Percentiles rank a stretch among this genome's conserved stretches.
These are phyloP conservation scores for Fusarium phyllophilum DNA, from an alignment of 2,329 filamentous ascomycete species.

Conservation along the genomic window DNA sequence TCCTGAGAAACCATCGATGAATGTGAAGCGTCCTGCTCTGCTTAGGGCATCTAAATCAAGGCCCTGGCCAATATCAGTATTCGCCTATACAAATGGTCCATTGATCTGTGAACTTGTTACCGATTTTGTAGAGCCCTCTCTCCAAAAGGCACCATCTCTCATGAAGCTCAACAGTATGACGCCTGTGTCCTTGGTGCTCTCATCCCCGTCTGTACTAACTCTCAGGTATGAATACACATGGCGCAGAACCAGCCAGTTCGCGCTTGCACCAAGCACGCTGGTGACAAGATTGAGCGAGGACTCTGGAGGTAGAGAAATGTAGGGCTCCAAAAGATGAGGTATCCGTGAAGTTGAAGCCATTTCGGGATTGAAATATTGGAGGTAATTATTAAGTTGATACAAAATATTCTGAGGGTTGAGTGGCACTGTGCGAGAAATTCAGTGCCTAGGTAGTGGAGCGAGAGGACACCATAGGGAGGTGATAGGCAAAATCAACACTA, in stretches of 20 bases:
- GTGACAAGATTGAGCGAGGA: constrained; percentile 74
- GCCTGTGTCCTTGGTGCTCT: constrained; percentile 50
- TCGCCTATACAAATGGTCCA: not conserved
- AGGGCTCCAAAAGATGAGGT: constrained; percentile 72
- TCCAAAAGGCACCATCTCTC: constrained; percentile 83
- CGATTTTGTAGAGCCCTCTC: constrained; percentile 72
- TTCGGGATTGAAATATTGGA: not conserved
- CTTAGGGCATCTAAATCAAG: constrained; percentile 73
- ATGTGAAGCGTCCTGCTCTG: constrained; percentile 70
- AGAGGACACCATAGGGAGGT: not conserved
- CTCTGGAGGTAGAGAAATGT: constrained; percentile 67
- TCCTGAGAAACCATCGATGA: constrained; percentile 78
- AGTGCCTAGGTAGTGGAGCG: constrained; percentile 11
- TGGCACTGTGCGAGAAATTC: constrained; percentile 32
- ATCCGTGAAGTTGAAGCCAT: constrained; percentile 58
- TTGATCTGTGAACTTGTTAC: constrained; percentile 52
- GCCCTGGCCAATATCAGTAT: constrained; percentile 58
- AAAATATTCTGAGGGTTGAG: constrained; percentile 29
- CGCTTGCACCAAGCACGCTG: constrained; percentile 70
- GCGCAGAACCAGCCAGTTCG: constrained; percentile 73
- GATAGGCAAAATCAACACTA: not conserved
- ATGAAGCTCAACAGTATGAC: constrained; percentile 87
- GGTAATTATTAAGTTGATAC: constrained; percentile 20
- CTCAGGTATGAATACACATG: constrained; percentile 61
- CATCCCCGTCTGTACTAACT: constrained; percentile 37